phyloP scores from a whole-genome alignment of 1,284 basidiomycete genomes.

The Lentinula novae-zelandiae region DNA sequence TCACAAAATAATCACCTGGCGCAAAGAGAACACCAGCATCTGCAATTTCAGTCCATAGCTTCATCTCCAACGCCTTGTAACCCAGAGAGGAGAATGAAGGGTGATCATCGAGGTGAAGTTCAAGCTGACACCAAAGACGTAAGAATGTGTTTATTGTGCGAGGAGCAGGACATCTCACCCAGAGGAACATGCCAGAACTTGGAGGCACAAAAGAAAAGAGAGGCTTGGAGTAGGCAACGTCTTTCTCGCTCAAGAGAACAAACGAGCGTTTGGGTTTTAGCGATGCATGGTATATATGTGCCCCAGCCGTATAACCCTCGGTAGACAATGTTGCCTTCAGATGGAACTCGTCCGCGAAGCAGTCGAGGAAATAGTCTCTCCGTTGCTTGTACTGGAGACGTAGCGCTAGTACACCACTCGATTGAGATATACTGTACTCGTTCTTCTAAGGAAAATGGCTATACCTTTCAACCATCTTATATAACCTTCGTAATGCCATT shows the following conservation, averaged over 20 bases:
- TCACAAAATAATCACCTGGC: conserved; percentile 38
- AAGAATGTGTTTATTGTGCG: not conserved
- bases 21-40: conserved; percentile 58
- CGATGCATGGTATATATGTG: conserved; percentile 40
- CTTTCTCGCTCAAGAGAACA: conserved; percentile 36
- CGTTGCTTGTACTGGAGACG: conserved; percentile 51
- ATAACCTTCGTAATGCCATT: conserved; percentile 72
- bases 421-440: not conserved
- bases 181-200: conserved; percentile 66
- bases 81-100: conserved; percentile 42
- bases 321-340: conserved; percentile 29
- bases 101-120: conserved; percentile 60
- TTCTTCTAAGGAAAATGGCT: not conserved
- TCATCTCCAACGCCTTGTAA: conserved; percentile 44
- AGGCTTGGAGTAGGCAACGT: conserved; percentile 22
- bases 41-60: conserved; percentile 54
- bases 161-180: conserved; percentile 36
- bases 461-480: conserved; percentile 67
- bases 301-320: conserved; percentile 34
- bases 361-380: conserved; percentile 62
- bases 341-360: conserved; percentile 49
- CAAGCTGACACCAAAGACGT: conserved; percentile 37
- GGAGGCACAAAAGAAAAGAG: conserved; percentile 73
- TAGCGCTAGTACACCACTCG: conserved; percentile 34
- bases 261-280: conserved; percentile 26